Evolutionary conservation across 352 stramenopile species (phyloP).

Genomic region (Paralagenidium karlingii): DNA sequence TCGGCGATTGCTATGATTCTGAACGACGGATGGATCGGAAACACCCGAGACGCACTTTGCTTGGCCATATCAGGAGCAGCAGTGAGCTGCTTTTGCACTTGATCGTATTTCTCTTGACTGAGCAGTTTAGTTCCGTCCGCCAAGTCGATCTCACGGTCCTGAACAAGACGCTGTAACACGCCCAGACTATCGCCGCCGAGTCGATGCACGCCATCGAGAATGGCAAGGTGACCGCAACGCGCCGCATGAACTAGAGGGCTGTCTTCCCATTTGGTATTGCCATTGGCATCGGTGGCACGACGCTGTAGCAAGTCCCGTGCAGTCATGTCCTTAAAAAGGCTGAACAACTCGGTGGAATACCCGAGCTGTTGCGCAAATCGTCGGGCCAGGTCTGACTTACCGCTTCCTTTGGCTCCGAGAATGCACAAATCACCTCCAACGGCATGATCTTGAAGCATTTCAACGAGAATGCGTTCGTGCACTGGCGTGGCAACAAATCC

Average conservation of each 20-base stretch:
- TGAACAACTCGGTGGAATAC: constrained; percentile 84
- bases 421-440: constrained; percentile 68
- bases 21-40: constrained; percentile 81
- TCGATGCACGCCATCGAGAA: constrained; percentile 92
- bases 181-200: constrained; percentile 83
- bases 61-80: constrained; percentile 1
- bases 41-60: constrained; percentile 16
- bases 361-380: constrained; percentile 59
- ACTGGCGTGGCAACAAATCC: constrained; percentile 47
- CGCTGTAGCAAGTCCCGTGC: constrained; percentile 85
- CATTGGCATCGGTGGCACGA: constrained; percentile 72
- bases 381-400: constrained; percentile 63
- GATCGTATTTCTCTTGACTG: constrained; percentile 37
- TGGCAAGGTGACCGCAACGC: constrained; percentile 58
- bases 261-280: constrained; percentile 88
- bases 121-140: constrained; percentile 82
- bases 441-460: constrained; percentile 75
- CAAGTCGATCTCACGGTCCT: constrained; percentile 82
- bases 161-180: constrained; percentile 77
- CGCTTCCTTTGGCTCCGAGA: constrained; percentile 68
- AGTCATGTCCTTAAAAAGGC: constrained; percentile 90
- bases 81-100: constrained; percentile 12
- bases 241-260: constrained; percentile 86
- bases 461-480: constrained; percentile 28
- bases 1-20: constrained; percentile 80